Base-by-base conservation (phyloP, 106 monocot genomes). In the Chionographis japonica region DNA sequence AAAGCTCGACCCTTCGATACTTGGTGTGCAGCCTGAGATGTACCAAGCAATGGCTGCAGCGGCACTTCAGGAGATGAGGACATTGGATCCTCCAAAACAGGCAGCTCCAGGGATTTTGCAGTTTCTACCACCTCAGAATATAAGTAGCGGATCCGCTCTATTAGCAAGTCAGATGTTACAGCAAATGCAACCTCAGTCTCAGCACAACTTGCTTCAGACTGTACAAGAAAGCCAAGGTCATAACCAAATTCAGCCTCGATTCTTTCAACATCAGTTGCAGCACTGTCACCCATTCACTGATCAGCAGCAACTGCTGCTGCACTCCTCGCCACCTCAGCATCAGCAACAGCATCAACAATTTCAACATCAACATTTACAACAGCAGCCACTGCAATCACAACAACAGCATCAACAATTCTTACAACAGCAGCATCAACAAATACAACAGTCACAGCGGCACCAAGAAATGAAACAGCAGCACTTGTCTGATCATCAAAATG, bases 11-110 rank as follows among this genome's bases (percentile, higher is more conserved):
- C 59, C 85, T 40, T 75, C 83, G 7, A 62, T 88, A 58, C 79
- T 91, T 62, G 83, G 80, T 40, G 19, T 95, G 12, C 86, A 95
- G 75, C 88, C 88, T 36, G 85, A 82, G 58, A 69, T 77, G 42
- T 89, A 82, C 62, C 89, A 89, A 64, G 74, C 85, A 63, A 77
- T 85, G 82, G 81, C 89, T 67, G 58, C 79, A 4, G 85, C 82
- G 40, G 85, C 85, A 52, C 74, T 89, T 64, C 79, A 84, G 40
- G 88, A 88, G 52, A 81, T 85, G 17, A 72, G 88, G 67, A 56
- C 19, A 49, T 62, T 77, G 41, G 89, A 82, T 77, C 63, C 81
- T 74, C 63, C 68, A n/a, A 89, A 85, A 56, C 81, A 79, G 71
- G 42, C 80, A 58, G 17, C 46, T 68, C 35, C 81, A 49, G 43